Evolutionary conservation across 306 rosid genomes (phyloP), one percentile per base, ranked within the genome.

Genomic region (Lupinus albus): DNA sequence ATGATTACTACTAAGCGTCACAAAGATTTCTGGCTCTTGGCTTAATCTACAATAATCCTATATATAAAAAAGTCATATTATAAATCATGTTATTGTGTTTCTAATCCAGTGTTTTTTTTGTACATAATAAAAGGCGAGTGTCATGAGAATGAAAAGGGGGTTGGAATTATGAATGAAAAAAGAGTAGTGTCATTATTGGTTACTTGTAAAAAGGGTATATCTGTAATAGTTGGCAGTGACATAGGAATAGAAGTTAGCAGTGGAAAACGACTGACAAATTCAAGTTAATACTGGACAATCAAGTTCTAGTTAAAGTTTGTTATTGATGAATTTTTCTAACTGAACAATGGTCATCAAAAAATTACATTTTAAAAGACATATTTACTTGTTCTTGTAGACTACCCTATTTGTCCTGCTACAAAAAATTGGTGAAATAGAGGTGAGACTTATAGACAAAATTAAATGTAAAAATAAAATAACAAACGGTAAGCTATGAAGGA

Each of bases 21-120:
- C 78, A 93, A 88, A 75, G 99, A 93, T 78, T 93, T 93, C 80
- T 93, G 99, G 97, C 91, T 93, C 73, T 78, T 93, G 42, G 99
- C 98, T 62, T 92, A 53, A 75, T 61, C 14, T 12, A 1, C 20
- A 39, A 15, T 32, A 2, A 20, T 32, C 11, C 25, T 45, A 41
- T 39, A 35, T 41, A 46, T 67, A 3, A 12, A 18, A 54, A 39
- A 16, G 49, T 36, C 12, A 39, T 67, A 14, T 61, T 58, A 62
- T 30, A 18, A 28, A 45, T 78, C 72, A 25, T 25, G 30, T 25
- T 25, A 25, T 25, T 25, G 30, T 60, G 52, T 74, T 42, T 77
- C 74, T 63, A 55, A 56, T 73, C 68, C 57, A 73, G 53, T 72
- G 83, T 76, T 25, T 71, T 76, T 72, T 84, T 68, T 84, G 76